phyloP scores from a whole-genome alignment of 1,284 basidiomycete genomes.

The Puccinia horiana region DNA sequence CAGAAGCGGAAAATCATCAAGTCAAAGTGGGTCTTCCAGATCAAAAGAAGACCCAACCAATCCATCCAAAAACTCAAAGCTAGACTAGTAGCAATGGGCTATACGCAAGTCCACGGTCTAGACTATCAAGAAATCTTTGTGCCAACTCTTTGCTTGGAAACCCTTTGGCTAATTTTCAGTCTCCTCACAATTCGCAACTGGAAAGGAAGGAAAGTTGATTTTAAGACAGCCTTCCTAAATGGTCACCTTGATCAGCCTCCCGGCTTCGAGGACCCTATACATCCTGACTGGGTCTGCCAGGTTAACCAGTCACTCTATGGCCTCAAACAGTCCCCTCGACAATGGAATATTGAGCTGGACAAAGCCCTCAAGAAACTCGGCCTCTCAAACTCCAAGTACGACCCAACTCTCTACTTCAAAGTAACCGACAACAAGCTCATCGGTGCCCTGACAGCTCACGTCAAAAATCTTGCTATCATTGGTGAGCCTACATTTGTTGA shows the following conservation, averaged over 20 bases:
- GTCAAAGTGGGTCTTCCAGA: constrained; percentile 32
- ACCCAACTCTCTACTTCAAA: no score
- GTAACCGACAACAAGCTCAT: background rate
- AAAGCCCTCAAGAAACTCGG: background rate
- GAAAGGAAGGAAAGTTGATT: constrained; percentile 16
- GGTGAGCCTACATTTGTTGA: background rate
- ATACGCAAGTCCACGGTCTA: no score
- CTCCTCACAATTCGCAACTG: background rate
- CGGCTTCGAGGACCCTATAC: background rate
- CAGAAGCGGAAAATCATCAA: background rate
- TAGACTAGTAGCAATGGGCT: no score
- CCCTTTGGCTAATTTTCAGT: background rate
- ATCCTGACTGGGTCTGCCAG: constrained; percentile 29
- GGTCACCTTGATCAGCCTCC: constrained; percentile 23
- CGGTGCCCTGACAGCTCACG: constrained; percentile 9
- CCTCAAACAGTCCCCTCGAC: constrained; percentile 25
- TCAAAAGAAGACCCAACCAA: constrained; percentile 1
- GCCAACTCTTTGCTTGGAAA: background rate
- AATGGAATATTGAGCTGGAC: constrained; percentile 19
- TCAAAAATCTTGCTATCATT: no score
- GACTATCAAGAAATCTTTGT: constrained; percentile 26
- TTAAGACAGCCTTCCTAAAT: no score
- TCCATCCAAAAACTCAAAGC: constrained; percentile 19
- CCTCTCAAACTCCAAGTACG: constrained; percentile 7
- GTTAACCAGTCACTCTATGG: constrained; percentile 11